Conservation (phyloP, 345 rosid species). For the Heritiera fomes region DNA sequence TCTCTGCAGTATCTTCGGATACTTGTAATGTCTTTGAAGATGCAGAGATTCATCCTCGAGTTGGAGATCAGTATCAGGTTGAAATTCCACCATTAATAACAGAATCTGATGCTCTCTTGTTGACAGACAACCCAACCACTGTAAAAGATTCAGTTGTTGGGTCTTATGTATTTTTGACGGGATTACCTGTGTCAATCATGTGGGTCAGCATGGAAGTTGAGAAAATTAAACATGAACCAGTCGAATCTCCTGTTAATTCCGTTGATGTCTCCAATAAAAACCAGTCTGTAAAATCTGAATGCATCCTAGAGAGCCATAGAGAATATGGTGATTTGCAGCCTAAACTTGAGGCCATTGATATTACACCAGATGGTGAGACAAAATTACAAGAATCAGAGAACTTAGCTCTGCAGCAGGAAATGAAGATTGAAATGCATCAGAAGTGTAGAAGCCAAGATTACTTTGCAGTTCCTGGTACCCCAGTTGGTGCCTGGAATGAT, state of each 20-base stretch:
- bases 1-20: conserved; percentile 36
- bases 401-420: conserved; percentile 20
- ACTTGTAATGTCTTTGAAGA: conserved; percentile 38
- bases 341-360: conserved; percentile 26
- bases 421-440: conserved; percentile 22
- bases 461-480: conserved; percentile 42
- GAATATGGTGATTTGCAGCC: conserved; percentile 16
- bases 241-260: conserved; percentile 22
- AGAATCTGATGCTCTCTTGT: conserved; percentile 21
- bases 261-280: conserved; percentile 19
- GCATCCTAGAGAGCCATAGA: conserved; percentile 9
- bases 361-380: conserved; percentile 3
- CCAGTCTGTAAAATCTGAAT: conserved; percentile 20
- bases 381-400: conserved; percentile 18
- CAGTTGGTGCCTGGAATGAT: conserved; percentile 35
- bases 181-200: conserved; percentile 51
- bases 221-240: conserved; percentile 25
- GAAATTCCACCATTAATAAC: conserved; percentile 47
- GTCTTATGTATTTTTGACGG: conserved; percentile 33
- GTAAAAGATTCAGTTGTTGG: conserved; percentile 11
- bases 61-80: conserved; percentile 58
- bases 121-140: conserved; percentile 18
- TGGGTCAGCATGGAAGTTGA: conserved; percentile 42
- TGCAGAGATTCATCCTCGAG: conserved; percentile 51
- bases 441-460: conserved; percentile 21